Base-by-base conservation (phyloP, 495 filamentous ascomycete species). In the Neurospora africana region DNA sequence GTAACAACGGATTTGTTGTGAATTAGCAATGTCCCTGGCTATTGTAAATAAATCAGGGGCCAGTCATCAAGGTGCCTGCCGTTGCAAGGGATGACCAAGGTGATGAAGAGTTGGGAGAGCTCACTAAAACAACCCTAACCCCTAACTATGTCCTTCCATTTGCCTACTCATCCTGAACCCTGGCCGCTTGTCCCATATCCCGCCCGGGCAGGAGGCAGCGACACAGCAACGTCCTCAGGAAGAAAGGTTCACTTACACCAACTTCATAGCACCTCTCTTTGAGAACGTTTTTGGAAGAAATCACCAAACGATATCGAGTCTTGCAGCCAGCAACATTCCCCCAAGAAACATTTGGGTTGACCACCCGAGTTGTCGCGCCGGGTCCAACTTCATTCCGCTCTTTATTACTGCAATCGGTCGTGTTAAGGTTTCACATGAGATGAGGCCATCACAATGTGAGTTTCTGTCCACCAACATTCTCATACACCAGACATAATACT, bases 361-460 rank as follows among this genome's bases (percentile, higher is more conserved):
- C 23, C 44, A 6, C 10, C 10, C 44, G 23, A 53, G 44, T 53
- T 53, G 44, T 10, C 44, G 8, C 44, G 21, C 10, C 6, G 10
- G 53, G 2, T 21, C 53, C 33, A 65, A 27, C 23, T 35, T 10
- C 13, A 13, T 65, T 65, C 27, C 53, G 53, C 53, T 17, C 53
- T 19, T 33, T 65, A 0, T 15, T 65, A 1, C 47, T 61, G 6
- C 47, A 58, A 13, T 30, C 23, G 23, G 23, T 15, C 15, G 27
- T 65, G 53, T 65, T 9, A 33, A 65, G 3, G 13, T 30, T 68
- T 38, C 43, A 65, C 43, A 69, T 72, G 70, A 76, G 53, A 71
- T 75, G 75, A 76, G 68, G 23, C 68, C 70, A 65, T 35, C 53
- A 73, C n/a, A 65, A 78, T 77, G 76, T 77, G 35, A 44, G 76